Base-by-base conservation (phyloP, 345 rosid genomes). In the Eucalyptus erythrocorys region DNA sequence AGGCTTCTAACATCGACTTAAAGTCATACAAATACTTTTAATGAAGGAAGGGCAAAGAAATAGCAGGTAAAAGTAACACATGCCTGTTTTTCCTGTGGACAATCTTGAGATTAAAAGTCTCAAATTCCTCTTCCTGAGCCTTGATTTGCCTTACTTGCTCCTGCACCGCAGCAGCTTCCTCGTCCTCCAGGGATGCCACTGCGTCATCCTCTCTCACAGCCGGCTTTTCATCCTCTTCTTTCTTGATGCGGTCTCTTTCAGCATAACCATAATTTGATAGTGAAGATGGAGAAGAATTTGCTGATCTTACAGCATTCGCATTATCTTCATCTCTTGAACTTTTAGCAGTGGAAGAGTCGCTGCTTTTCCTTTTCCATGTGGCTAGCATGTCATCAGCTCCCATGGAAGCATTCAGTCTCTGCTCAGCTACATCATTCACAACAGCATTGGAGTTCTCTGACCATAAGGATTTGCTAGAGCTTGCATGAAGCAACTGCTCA, bases 21-120 rank as follows among this genome's bases (percentile, higher is more conserved):
- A 86, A 32, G 27, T 61, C 66, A 59, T 22, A 34, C 61, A 87
- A 17, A 86, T 89, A 87, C 49, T 79, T 64, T 40, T 34, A 86
- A 86, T 53, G 66, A 59, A 34, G 87, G 9, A 87, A 68, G 84
- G 15, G 49, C 34, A 57, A 59, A 14, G 51, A 48, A 48, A 87
- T 32, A 59, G 57, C 51, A 49, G 51, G 82, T 57, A 43, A 82
- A 87, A 86, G 43, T 88, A 89, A 45, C 94, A 89, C 84, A 43
- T 95, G 92, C 99, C 99, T 97, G 96, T 98, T 98, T 94, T 97
- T 98, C 87, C 99, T 93, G 85, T 98, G 99, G 89, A 98, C 99
- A 86, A 98, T 95, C 94, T 96, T 96, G 68, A 98, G 98, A 92
- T 96, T 93, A 94, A 98, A 98, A 87, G 99, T 97, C 93, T 98